These are phyloP conservation scores for Penicillium sp. DNA, from an alignment of 2,329 filamentous ascomycete species.

Conservation along the genomic window DNA sequence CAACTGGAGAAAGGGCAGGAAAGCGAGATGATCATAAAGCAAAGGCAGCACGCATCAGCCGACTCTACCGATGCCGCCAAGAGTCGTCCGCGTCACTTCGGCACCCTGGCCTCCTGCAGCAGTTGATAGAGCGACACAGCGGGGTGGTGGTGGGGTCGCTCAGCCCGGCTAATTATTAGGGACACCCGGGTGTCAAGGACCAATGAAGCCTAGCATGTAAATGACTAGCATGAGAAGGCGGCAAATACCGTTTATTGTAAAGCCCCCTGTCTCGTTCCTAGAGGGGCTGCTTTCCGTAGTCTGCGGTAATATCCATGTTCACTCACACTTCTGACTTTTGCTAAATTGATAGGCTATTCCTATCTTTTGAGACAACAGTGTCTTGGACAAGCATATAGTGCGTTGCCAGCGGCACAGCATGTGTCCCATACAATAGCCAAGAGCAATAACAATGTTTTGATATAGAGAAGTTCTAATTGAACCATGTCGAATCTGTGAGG, in stretches of 20 bases:
- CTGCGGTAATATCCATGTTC: neutral
- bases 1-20: neutral
- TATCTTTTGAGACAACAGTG: constrained; percentile 6
- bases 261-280: neutral
- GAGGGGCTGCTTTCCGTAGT: neutral
- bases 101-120: neutral
- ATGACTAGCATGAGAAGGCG: neutral
- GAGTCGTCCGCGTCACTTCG: constrained; percentile 4
- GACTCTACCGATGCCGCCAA: neutral
- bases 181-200: neutral
- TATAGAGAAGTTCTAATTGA: neutral
- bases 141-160: constrained; percentile 7
- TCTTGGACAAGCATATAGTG: neutral
- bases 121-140: neutral
- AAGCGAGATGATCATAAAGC: neutral
- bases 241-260: neutral
- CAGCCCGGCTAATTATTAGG: neutral
- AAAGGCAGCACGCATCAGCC: neutral
- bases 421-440: neutral
- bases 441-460: neutral
- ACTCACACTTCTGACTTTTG: neutral
- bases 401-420: constrained; percentile 1
- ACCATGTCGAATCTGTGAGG: neutral
- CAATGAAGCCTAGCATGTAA: neutral
- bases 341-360: constrained; percentile 5